These are phyloP conservation scores for Rhizophora apiculata DNA, from an alignment of 345 rosid genomes.

Conservation along the genomic window DNA sequence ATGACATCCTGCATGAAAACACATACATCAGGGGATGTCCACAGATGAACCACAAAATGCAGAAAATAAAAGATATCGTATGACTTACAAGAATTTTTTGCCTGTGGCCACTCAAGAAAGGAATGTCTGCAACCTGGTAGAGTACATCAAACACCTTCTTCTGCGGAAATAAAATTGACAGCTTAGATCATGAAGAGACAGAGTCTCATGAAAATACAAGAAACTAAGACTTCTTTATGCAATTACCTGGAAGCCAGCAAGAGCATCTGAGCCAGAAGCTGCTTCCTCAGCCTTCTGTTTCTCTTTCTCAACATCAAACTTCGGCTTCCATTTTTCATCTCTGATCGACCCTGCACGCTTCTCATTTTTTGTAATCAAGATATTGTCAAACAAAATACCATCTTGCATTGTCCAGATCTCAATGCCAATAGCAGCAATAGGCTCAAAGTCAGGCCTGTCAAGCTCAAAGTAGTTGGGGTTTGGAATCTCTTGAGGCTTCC, in stretches of 20 bases:
- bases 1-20: constrained; percentile 47
- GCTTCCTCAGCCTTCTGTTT: constrained; percentile 74
- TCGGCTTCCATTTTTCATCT: constrained; percentile 60
- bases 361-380: constrained; percentile 65
- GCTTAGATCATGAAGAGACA: neutral
- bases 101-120: constrained; percentile 62
- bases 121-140: constrained; percentile 69
- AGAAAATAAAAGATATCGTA: neutral
- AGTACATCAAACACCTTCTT: constrained; percentile 52
- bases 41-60: neutral
- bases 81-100: constrained; percentile 54
- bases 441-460: constrained; percentile 65
- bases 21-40: constrained; percentile 2
- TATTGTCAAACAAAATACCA: constrained; percentile 74
- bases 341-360: constrained; percentile 54
- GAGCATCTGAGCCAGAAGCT: constrained; percentile 45
- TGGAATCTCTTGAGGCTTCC: constrained; percentile 80
- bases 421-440: constrained; percentile 77
- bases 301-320: constrained; percentile 68
- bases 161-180: constrained; percentile 14
- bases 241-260: constrained; percentile 44
- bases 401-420: constrained; percentile 98
- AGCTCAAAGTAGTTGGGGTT: constrained; percentile 78
- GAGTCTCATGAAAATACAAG: neutral
- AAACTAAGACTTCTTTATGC: neutral